These are phyloP conservation scores for Aechmea fasciata DNA, from an alignment of 176 grass and related monocot species.

Conservation along the genomic window DNA sequence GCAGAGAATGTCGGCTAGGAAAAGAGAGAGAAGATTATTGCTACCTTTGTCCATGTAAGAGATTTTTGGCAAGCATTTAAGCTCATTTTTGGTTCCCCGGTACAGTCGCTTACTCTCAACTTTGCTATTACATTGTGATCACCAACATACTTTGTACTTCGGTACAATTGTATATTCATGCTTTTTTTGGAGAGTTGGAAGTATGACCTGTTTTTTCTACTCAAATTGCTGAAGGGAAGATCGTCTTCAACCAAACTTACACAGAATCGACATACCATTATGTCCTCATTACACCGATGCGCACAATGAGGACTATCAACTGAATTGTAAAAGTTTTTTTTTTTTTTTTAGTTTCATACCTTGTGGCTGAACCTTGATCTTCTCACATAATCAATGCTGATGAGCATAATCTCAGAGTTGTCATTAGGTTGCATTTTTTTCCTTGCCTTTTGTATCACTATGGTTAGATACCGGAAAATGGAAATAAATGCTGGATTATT, in stretches of 20 bases:
- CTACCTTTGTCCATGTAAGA: conserved; percentile 89
- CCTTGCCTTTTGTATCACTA: neutral
- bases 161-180: neutral
- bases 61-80: conserved; percentile 28
- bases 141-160: neutral
- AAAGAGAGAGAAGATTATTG: conserved; percentile 83
- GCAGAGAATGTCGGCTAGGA: conserved; percentile 82
- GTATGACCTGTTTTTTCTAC: neutral
- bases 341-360: neutral
- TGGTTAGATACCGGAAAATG: neutral
- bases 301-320: conserved; percentile 9
- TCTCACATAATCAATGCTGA: conserved; percentile 9
- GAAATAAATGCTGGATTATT: neutral
- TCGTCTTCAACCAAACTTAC: conserved; percentile 12
- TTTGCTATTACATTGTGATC: neutral
- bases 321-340: neutral
- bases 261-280: conserved; percentile 21
- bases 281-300: conserved; percentile 13
- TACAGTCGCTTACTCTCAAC: no score
- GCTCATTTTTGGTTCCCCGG: conserved; percentile 28
- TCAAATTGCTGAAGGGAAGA: conserved; percentile 24
- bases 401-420: neutral
- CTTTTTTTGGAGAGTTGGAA: neutral
- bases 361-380: conserved; percentile 17
- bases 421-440: neutral